Evolutionary conservation across 176 grass and related monocot genomes (phyloP).

Genomic region (Ananas comosus): DNA sequence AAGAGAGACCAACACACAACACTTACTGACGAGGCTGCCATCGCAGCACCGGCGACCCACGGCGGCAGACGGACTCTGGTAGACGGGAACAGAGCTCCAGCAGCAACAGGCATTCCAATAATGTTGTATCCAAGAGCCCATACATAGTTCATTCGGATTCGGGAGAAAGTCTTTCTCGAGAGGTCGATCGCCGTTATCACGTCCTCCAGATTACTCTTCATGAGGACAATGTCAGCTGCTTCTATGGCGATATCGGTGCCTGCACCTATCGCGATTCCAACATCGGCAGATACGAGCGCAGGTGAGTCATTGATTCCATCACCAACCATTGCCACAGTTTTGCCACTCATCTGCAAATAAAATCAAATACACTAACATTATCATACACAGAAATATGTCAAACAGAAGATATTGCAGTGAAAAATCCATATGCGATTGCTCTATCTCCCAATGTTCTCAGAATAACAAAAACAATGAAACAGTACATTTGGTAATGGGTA

Average conservation of each 20-base stretch:
- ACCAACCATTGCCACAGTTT: conserved; percentile 81
- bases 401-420: conserved; percentile 1
- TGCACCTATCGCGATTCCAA: conserved; percentile 73
- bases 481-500: too few species aligned
- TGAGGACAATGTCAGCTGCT: conserved; percentile 89
- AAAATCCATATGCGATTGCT: background rate
- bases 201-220: conserved; percentile 96
- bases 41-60: conserved; percentile 84
- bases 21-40: conserved; percentile 85
- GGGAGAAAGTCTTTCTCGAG: conserved; percentile 77
- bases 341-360: conserved; percentile 47
- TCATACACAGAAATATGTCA: background rate
- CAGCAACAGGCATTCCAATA: conserved; percentile 65
- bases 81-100: conserved; percentile 66
- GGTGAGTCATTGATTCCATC: conserved; percentile 92
- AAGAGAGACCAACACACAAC: conserved; percentile 88
- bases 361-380: background rate
- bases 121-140: conserved; percentile 98
- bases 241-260: conserved; percentile 92
- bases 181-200: conserved; percentile 87
- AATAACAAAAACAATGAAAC: too few species aligned
- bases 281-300: conserved; percentile 72
- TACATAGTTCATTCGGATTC: conserved; percentile 88
- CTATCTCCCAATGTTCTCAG: too few species aligned
- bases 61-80: conserved; percentile 71